phyloP scores from a whole-genome alignment of 2,329 filamentous ascomycete species.

The Grosmannia huntii region DNA sequence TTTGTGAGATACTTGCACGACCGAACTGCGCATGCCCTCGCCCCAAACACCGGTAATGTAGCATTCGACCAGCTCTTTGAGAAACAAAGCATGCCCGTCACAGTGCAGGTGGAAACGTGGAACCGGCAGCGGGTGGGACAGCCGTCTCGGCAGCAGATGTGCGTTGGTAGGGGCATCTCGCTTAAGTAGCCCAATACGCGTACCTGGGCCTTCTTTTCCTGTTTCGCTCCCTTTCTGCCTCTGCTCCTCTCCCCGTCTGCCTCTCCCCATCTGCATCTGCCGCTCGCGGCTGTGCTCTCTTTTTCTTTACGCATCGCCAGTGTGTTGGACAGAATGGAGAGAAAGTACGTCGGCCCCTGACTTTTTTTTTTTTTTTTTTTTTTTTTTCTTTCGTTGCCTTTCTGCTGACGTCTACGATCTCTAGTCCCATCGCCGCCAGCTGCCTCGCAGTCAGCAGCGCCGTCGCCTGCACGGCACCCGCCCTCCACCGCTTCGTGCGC shows the following conservation, averaged over 20 bases:
- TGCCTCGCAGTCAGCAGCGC: conserved; percentile 24
- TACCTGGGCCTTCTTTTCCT: too few relatives aligned
- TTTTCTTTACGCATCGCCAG: too few relatives aligned
- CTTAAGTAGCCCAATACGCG: too few relatives aligned
- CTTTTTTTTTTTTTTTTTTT: too few relatives aligned
- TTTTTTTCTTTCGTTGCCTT: too few relatives aligned
- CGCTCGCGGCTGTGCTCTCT: too few relatives aligned
- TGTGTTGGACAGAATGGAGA: too few relatives aligned
- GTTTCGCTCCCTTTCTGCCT: not conserved
- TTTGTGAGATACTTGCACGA: too few relatives aligned
- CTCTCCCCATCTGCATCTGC: too few relatives aligned
- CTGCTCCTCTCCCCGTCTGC: not conserved
- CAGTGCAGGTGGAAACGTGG: not conserved
- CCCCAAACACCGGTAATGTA: not conserved
- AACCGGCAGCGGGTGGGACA: not conserved
- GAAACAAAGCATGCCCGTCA: not conserved
- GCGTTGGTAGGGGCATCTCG: not conserved
- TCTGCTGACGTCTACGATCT: not conserved
- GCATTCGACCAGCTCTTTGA: not conserved
- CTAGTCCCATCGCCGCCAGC: conserved; percentile 10
- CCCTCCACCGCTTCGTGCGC: conserved; percentile 24
- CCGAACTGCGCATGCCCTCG: too few relatives aligned
- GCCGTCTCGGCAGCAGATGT: not conserved
- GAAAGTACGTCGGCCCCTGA: too few relatives aligned
- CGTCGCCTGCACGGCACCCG: conserved; percentile 20